These are phyloP conservation scores for Phlegmacium glaucopus DNA, from an alignment of 768 basidiomycete genomes.

Conservation along the genomic window DNA sequence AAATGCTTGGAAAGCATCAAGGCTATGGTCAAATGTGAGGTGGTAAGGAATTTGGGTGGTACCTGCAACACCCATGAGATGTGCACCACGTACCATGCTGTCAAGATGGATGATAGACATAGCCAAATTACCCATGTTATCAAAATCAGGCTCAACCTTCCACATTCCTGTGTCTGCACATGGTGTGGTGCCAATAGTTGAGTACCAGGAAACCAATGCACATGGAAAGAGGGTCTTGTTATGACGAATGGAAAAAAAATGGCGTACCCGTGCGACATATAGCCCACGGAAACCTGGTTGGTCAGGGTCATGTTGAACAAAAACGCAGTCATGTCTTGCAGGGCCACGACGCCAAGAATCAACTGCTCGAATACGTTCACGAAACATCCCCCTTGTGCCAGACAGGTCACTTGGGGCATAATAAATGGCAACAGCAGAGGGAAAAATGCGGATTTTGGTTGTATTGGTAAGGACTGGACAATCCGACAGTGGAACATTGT, in stretches of 20 bases:
- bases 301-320: too few relatives aligned
- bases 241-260: constrained; percentile 23
- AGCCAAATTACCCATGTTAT: constrained; percentile 6
- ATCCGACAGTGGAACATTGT: constrained; percentile 6
- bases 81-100: constrained; percentile 16
- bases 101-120: constrained; percentile 19
- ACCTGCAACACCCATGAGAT: constrained; percentile 16
- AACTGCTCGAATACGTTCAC: too few relatives aligned
- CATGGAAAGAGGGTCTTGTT: constrained; percentile 16
- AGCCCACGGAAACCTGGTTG: constrained; percentile 23
- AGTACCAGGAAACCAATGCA: constrained; percentile 23
- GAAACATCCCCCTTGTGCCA: too few relatives aligned
- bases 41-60: too few relatives aligned
- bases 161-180: constrained; percentile 24
- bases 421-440: too few relatives aligned
- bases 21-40: too few relatives aligned
- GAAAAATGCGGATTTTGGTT: too few relatives aligned
- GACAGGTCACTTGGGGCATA: too few relatives aligned
- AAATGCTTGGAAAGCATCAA: too few relatives aligned
- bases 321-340: too few relatives aligned
- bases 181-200: constrained; percentile 13
- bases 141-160: constrained; percentile 23
- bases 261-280: constrained; percentile 16
- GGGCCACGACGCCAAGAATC: too few relatives aligned
- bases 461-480: too few relatives aligned